Evolutionary conservation across 1,284 basidiomycete genomes (phyloP), one percentile per base, ranked within the genome.

Genomic region (Naganishia sp.): DNA sequence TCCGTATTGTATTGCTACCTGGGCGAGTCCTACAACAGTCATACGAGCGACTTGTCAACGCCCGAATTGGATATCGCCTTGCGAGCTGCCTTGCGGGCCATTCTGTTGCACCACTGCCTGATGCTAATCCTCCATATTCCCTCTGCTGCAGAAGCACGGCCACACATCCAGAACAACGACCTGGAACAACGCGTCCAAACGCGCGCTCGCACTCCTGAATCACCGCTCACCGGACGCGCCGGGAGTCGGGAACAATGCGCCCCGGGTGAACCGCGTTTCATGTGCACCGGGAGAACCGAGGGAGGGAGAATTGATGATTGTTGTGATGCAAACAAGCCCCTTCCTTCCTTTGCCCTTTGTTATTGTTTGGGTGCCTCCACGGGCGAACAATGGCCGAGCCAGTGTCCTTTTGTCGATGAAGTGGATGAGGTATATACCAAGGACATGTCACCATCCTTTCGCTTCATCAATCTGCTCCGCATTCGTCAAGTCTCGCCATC

Each of bases 261-360:
- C n/a, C 52, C 25, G 55, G 55, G 41, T 32, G 42, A 45, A 17
- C 25, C 43, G 55, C 43, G 58, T 61, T 50, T 61, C 58, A 61
- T 61, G 58, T 61, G 58, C 58, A 2, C 35, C 28, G 45, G 21
- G 15, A 39, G 35, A 39, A 4, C 35, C 35, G 35, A 39, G 35
- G 28, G 25, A 50, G 4, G 57, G 45, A 28, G 9, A 21, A 56
- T 25, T 32, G 53, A 35, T 31, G 35, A 58, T 51, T 61, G 47
- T 61, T 51, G n/a, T 61, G 47, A 51, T 60, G n/a, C 18, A 25
- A 51, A 41, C 35, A 39, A 39, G 35, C 35, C 35, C 35, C 35
- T 6, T 17, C 41, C 21, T 51, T n/a, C 41, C 41, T 15, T 1
- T 56, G 25, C 28, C 39, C 42, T 63, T 53, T 28, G 47, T 63